These are phyloP conservation scores for Pachysandra terminalis DNA, from an alignment of 164 flowering plant species.

Conservation along the genomic window DNA sequence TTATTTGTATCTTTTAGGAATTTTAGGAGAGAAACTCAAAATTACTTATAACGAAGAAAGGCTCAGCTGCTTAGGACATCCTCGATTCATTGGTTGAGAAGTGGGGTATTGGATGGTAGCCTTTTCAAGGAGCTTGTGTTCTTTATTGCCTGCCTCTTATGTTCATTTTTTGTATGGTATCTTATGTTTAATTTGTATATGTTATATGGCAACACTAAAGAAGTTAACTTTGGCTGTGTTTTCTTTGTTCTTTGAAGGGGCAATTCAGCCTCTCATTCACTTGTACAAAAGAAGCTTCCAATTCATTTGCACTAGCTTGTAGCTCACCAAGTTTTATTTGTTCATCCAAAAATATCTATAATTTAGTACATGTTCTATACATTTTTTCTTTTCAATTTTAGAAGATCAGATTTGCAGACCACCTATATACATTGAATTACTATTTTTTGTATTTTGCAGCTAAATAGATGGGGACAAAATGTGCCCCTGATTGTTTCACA, in stretches of 20 bases:
- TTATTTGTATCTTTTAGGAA: not conserved
- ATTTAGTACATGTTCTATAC: not conserved
- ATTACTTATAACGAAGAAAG: too few species aligned
- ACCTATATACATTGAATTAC: not conserved
- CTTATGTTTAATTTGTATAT: too few species aligned
- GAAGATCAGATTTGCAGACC: not conserved
- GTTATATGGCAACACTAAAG: not conserved
- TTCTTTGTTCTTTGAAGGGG: not conserved
- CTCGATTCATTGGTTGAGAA: not conserved
- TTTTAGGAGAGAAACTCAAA: not conserved
- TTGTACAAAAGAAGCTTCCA: not conserved
- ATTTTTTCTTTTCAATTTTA: not conserved
- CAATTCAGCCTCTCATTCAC: not conserved
- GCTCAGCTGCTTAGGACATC: not conserved
- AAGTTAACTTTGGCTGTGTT: not conserved
- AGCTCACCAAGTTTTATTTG: not conserved
- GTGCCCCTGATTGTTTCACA: slow-evolving; percentile 6
- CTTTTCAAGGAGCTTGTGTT: not conserved
- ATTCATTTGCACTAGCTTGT: not conserved
- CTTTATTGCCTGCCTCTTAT: not conserved
- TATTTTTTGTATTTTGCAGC: slow-evolving; percentile 1
- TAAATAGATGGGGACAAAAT: slow-evolving; percentile 17
- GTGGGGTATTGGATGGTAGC: not conserved
- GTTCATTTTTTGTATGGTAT: too few species aligned
- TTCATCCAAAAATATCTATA: not conserved